Evolutionary conservation across 805 yeast species (phyloP), one percentile per base, ranked within the genome.

Genomic region (Lipomyces yamanashiensis): DNA sequence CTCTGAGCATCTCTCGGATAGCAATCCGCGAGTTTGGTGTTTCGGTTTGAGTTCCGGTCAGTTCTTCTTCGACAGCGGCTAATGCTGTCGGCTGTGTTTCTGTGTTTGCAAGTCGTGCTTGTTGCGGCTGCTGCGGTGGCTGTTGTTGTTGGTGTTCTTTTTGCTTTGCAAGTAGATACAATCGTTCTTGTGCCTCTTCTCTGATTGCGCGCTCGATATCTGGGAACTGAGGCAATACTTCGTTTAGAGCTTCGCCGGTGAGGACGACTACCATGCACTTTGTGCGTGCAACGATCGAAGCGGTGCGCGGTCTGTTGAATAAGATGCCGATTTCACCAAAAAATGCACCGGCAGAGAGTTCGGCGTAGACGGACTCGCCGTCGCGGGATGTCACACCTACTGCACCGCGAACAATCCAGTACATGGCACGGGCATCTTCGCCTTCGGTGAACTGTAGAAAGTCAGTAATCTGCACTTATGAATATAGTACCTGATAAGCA

Each of bases 251-350:
- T 61, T 86, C 89, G 15, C 85, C 83, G 0, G 91, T 87, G 50
- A 88, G 76, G 0, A 87, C 88, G 1, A 90, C 92, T 6, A 87
- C 78, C 56, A 89, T 74, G 0, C 89, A 90, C 68, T 81, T 83
- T 0, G 89, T 82, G 64, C 87, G 76, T 2, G 92, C 88, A 23
- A 88, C 84, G 13, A 88, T 92, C 1, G 92, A 87, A 0, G 93
- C 93, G 0, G 92, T 88, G 69, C 93, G 78, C 19, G 92, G 92
- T 55, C 92, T 77, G 72, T 87, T 86, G 76, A 86, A 88, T 37
- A 88, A 75, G 50, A 88, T 87, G 8, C 93, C 93, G 59, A 88
- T 88, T 71, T 89, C 93, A 13, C 95, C 95, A 72, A 88, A 89
- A 67, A 86, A 87, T 21, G 87, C 80, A 1, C 93, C 93, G 3